Conservation (phyloP, 495 filamentous ascomycete species). For the Hypoxylon trugodes region DNA sequence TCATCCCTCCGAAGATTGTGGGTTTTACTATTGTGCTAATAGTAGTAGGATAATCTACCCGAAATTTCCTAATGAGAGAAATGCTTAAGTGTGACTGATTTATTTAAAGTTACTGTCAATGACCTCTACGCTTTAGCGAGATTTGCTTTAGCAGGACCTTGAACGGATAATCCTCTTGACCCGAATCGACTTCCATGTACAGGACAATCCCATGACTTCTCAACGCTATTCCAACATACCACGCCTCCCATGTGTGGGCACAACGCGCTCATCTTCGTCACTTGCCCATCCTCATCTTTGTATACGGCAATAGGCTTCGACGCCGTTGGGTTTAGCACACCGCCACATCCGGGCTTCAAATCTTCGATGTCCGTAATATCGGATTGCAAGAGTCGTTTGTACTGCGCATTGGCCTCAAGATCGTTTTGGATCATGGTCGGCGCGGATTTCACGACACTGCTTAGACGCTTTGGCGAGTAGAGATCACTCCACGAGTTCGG, state of each 20-base stretch:
- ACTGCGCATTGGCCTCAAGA: conserved; percentile 63
- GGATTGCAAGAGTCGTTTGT: conserved; percentile 62
- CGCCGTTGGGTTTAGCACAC: conserved; percentile 57
- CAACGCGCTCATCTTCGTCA: conserved; percentile 59
- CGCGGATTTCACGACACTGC: conserved; percentile 46
- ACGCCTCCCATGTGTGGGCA: conserved; percentile 67
- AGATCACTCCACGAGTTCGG: conserved; percentile 58
- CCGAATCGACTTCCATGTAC: conserved; percentile 66
- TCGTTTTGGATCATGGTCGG: conserved; percentile 54
- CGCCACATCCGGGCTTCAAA: conserved; percentile 55
- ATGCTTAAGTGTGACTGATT: too few species aligned
- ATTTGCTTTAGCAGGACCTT: conserved; percentile 58
- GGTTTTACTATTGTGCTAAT: too few species aligned
- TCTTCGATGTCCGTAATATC: conserved; percentile 68
- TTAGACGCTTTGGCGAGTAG: conserved; percentile 58
- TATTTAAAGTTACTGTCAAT: too few species aligned
- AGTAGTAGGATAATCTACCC: too few species aligned
- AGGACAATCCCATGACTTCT: conserved; percentile 65
- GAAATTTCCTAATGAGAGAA: too few species aligned
- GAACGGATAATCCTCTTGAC: conserved; percentile 59
- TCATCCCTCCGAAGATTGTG: too few species aligned
- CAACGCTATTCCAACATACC: conserved; percentile 62
- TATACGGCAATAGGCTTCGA: conserved; percentile 62
- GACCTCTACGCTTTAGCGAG: conserved; percentile 25
- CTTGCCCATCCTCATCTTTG: conserved; percentile 62